These are phyloP conservation scores for Trichophyton benhamiae DNA, from an alignment of 2,329 filamentous ascomycete species.

Conservation along the genomic window DNA sequence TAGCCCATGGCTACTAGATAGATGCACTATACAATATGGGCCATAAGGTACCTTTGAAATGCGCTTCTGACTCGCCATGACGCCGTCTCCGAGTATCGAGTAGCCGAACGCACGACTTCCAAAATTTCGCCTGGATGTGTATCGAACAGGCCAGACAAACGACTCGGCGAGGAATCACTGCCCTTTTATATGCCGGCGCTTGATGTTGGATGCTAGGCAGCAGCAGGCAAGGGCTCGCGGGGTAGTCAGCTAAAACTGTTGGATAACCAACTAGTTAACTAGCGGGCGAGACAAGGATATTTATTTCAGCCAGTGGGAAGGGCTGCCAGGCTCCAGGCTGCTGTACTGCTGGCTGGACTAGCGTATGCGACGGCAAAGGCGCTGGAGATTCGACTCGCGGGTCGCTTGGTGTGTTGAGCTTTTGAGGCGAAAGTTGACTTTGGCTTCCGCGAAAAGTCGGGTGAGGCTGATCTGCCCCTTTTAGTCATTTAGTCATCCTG, in stretches of 20 bases:
- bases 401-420: neutral
- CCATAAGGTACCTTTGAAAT: slow-evolving; percentile 30
- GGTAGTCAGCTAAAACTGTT: neutral
- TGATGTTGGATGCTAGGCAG: neutral
- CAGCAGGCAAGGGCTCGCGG: neutral
- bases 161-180: neutral
- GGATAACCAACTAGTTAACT: too few relatives aligned
- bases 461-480: too few relatives aligned
- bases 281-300: neutral
- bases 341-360: neutral
- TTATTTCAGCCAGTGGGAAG: neutral
- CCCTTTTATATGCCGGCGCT: neutral
- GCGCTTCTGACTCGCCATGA: slow-evolving; percentile 36
- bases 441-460: too few relatives aligned
- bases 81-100: neutral
- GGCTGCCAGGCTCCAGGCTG: neutral
- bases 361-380: neutral
- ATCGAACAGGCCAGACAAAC: neutral
- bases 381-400: neutral
- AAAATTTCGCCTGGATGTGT: neutral
- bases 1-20: neutral
- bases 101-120: neutral
- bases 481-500: too few relatives aligned
- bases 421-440: neutral
- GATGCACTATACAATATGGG: neutral